Conservation (phyloP, 2,329 filamentous ascomycete genomes). For the Fusarium ramigenum region DNA sequence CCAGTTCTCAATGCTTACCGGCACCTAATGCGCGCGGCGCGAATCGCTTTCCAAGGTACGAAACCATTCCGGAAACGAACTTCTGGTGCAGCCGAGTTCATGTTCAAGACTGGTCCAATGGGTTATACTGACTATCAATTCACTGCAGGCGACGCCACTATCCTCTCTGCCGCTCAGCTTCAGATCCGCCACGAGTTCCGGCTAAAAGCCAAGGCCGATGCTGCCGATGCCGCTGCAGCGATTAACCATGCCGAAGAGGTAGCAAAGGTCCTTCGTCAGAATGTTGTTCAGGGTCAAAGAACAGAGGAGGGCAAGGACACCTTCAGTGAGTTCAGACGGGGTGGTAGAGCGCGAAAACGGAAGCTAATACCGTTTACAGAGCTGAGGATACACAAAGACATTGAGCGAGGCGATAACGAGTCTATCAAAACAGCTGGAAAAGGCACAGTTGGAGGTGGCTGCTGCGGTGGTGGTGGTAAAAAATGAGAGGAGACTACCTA, state of each 20-base stretch:
- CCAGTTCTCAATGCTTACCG: constrained; percentile 82
- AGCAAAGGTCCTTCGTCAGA: constrained; percentile 79
- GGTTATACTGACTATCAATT: background rate
- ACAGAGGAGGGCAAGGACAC: constrained; percentile 54
- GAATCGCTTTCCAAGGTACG: constrained; percentile 84
- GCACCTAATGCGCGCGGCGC: constrained; percentile 80
- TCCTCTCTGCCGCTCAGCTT: constrained; percentile 74
- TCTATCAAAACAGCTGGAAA: constrained; percentile 74
- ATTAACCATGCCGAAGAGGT: constrained; percentile 86
- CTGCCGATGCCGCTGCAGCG: constrained; percentile 66
- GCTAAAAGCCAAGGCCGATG: constrained; percentile 67
- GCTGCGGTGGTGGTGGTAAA: constrained; percentile 47
- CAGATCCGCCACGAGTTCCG: constrained; percentile 81
- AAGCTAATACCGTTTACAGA: constrained; percentile 60
- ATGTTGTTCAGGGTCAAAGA: constrained; percentile 84
- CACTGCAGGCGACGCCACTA: constrained; percentile 71
- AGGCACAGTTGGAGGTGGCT: constrained; percentile 40
- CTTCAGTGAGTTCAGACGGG: constrained; percentile 60
- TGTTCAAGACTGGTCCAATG: too few relatives aligned
- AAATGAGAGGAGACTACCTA: constrained; percentile 35
- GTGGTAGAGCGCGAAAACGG: background rate
- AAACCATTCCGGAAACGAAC: background rate
- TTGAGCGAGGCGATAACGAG: constrained; percentile 92
- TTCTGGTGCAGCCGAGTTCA: background rate
- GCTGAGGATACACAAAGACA: constrained; percentile 88